These are phyloP conservation scores for Blepharisma stoltei DNA, from an alignment of 73 alveolate species.

Conservation along the genomic window DNA sequence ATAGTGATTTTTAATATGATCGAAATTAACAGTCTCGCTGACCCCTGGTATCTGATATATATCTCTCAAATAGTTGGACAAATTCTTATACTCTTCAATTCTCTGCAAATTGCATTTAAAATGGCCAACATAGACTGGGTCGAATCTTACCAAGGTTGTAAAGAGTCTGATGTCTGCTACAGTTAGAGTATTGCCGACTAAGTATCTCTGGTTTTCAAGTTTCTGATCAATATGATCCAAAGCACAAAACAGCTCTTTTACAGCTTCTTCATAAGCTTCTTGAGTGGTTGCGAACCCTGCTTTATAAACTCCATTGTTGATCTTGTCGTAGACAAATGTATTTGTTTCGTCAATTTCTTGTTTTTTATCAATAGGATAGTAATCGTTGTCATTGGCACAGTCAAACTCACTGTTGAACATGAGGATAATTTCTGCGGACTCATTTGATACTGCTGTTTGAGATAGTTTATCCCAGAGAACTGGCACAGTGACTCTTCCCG, in stretches of 20 bases:
- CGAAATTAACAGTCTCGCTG: conserved; percentile 45
- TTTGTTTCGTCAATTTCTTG: conserved; percentile 39
- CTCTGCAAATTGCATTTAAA: conserved; percentile 55
- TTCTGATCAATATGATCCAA: conserved; percentile 44
- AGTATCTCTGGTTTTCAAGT: conserved; percentile 30
- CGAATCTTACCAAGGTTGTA: conserved; percentile 59
- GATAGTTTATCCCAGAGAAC: conserved; percentile 53
- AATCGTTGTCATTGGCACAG: conserved; percentile 1
- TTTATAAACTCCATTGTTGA: conserved; percentile 57
- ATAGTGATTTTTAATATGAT: conserved; percentile 56
- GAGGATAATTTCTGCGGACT: conserved; percentile 33
- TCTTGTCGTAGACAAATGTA: conserved; percentile 54
- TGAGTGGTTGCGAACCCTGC: conserved; percentile 58
- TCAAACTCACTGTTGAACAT: conserved; percentile 35
- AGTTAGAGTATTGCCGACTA: conserved; percentile 28
- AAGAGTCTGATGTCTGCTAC: conserved; percentile 38
- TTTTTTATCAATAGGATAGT: conserved; percentile 33
- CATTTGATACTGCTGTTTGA: conserved; percentile 39
- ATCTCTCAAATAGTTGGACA: conserved; percentile 42
- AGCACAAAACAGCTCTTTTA: conserved; percentile 36
- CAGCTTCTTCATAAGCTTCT: conserved; percentile 52
- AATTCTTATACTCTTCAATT: conserved; percentile 48
- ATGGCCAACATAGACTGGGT: conserved; percentile 57
- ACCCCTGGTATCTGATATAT: conserved; percentile 31
- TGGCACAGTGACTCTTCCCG: conserved; percentile 47